Conservation (phyloP, 2,329 filamentous ascomycete genomes). For the Aspergillus aculeatinus region DNA sequence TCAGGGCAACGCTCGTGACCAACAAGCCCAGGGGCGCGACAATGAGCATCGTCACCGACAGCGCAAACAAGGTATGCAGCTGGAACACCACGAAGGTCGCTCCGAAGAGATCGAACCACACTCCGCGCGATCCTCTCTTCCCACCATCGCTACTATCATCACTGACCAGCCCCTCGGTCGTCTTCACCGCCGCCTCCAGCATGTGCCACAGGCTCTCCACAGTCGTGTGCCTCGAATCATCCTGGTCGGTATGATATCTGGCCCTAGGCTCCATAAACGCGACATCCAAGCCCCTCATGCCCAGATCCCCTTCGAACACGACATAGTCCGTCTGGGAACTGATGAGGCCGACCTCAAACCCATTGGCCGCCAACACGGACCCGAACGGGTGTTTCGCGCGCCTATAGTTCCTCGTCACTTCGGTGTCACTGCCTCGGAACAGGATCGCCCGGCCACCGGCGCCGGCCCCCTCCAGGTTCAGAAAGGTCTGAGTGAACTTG, state of each 20-base stretch:
- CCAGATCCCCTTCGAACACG: constrained; percentile 73
- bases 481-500: constrained; percentile 77
- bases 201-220: constrained; percentile 81
- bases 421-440: constrained; percentile 83
- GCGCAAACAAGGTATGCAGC: constrained; percentile 80
- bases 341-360: constrained; percentile 75
- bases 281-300: constrained; percentile 84
- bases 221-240: constrained; percentile 74
- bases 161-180: constrained; percentile 68
- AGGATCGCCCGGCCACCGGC: constrained; percentile 84
- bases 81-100: constrained; percentile 73
- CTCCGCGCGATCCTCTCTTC: constrained; percentile 66
- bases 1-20: constrained; percentile 66
- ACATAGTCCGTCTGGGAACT: constrained; percentile 87
- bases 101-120: constrained; percentile 95
- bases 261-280: constrained; percentile 86
- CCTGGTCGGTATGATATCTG: constrained; percentile 87
- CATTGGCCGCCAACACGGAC: constrained; percentile 76
- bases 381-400: constrained; percentile 75
- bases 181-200: constrained; percentile 78
- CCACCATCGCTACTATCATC: constrained; percentile 66
- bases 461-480: constrained; percentile 93
- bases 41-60: constrained; percentile 80
- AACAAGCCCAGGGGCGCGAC: constrained; percentile 73
- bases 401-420: constrained; percentile 78